phyloP scores from a whole-genome alignment of 176 grass and related monocot genomes.

The Musa itinerans region DNA sequence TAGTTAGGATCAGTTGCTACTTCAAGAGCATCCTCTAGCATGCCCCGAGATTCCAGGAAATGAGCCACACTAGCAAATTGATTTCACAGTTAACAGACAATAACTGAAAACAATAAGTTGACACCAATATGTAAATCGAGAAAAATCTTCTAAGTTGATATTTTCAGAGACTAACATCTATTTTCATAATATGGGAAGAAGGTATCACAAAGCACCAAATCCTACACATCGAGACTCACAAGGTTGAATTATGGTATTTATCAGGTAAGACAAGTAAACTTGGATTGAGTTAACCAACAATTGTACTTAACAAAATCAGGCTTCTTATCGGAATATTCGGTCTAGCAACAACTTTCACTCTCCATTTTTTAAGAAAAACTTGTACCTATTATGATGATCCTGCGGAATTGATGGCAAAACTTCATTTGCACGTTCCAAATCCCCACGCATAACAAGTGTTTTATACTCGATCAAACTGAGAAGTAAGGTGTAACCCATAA shows the following conservation, averaged over 20 bases:
- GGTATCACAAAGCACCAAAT: neutral
- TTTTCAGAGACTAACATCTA: neutral
- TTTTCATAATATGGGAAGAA: neutral
- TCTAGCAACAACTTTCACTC: too few species aligned
- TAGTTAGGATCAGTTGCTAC: conserved; percentile 56
- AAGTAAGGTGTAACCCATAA: conserved; percentile 93
- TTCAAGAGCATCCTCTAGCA: conserved; percentile 44
- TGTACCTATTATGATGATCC: conserved; percentile 55
- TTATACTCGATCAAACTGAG: conserved; percentile 99
- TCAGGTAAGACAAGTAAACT: neutral
- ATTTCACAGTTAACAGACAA: neutral
- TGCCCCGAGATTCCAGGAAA: conserved; percentile 47
- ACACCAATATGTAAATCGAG: too few species aligned
- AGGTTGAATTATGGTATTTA: neutral
- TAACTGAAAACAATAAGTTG: neutral
- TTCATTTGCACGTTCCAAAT: conserved; percentile 59
- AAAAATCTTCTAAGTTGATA: too few species aligned
- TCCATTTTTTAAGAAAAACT: too few species aligned
- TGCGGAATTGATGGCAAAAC: conserved; percentile 71
- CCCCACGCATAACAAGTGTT: conserved; percentile 43
- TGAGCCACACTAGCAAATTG: conserved; percentile 47
- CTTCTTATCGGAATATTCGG: too few species aligned
- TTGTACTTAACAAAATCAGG: too few species aligned
- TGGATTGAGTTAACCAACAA: neutral
- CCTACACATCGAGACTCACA: neutral